phyloP scores from a whole-genome alignment of 1,284 basidiomycete species.

The Mycena sp. region DNA sequence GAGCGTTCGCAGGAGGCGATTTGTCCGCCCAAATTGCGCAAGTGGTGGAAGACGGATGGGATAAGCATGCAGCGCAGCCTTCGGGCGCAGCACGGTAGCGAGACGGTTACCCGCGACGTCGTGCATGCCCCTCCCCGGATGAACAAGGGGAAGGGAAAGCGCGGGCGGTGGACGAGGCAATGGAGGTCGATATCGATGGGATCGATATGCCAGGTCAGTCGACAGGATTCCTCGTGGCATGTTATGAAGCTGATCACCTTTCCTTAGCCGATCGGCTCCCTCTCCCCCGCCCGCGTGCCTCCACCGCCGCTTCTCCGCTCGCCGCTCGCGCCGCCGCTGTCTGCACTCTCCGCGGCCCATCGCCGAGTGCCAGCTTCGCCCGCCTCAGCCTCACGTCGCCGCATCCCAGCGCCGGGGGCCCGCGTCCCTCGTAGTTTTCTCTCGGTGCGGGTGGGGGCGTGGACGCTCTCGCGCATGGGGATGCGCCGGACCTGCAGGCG shows the following conservation, averaged over 20 bases:
- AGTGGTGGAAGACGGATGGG: not conserved
- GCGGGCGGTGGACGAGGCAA: not conserved
- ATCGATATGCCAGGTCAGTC: not conserved
- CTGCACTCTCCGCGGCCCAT: not conserved
- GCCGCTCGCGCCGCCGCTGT: not conserved
- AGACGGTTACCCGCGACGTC: not conserved
- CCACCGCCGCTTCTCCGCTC: not conserved
- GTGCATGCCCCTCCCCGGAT: not conserved
- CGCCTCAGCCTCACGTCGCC: conserved; percentile 15
- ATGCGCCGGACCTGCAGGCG: not conserved
- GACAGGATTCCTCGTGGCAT: not conserved
- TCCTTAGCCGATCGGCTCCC: not conserved
- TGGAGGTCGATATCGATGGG: conserved; percentile 4
- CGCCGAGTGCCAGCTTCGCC: conserved; percentile 18
- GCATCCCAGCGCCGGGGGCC: not conserved
- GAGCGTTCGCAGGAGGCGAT: not conserved
- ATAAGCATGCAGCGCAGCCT: not conserved
- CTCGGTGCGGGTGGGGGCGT: not conserved
- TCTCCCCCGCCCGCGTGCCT: not conserved
- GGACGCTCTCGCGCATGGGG: not conserved
- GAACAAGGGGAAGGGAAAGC: conserved; percentile 5
- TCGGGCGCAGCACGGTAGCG: not conserved
- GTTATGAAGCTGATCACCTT: not conserved
- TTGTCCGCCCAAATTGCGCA: conserved; percentile 8
- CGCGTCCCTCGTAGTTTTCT: not conserved